phyloP scores from a whole-genome alignment of 768 basidiomycete genomes.

The Kwoniella heveanensis region DNA sequence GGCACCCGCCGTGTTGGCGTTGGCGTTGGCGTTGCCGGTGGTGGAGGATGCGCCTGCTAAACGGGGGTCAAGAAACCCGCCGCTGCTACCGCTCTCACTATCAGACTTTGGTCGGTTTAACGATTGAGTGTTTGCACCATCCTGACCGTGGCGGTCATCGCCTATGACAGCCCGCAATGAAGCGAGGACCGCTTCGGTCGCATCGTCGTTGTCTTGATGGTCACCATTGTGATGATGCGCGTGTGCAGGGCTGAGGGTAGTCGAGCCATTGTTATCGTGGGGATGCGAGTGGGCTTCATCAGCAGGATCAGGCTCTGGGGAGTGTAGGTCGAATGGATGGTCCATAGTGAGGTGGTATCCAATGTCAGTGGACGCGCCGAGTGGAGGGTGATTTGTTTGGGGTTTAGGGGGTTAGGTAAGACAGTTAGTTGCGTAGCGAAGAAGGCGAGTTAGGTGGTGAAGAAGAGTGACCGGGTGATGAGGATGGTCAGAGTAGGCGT shows the following conservation, averaged over 20 bases:
- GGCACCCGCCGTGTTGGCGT: not conserved
- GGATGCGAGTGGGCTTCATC: not conserved
- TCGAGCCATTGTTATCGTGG: not conserved
- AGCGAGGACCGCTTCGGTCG: conserved; percentile 36
- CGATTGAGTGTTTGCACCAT: not conserved
- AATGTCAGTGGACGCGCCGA: conserved; percentile 26
- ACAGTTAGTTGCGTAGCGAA: not conserved
- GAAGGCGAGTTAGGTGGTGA: conserved; percentile 1
- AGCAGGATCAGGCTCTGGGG: not conserved
- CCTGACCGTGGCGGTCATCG: conserved; percentile 13
- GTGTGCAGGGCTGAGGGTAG: no score
- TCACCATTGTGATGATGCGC: not conserved
- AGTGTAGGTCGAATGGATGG: conserved; percentile 18
- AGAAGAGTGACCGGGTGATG: not conserved
- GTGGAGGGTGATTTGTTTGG: conserved; percentile 28
- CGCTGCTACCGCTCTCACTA: no score
- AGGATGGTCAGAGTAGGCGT: conserved; percentile 9
- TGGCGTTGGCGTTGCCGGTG: not conserved
- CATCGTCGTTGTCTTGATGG: conserved; percentile 7
- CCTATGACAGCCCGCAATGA: conserved; percentile 42
- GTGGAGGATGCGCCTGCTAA: not conserved
- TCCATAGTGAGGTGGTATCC: conserved; percentile 9
- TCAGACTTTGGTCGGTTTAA: no score
- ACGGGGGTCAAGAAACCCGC: not conserved
- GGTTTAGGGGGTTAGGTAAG: not conserved